These are phyloP conservation scores for Cryptosporidium canis DNA, from an alignment of 169 alveolate genomes.

Conservation along the genomic window DNA sequence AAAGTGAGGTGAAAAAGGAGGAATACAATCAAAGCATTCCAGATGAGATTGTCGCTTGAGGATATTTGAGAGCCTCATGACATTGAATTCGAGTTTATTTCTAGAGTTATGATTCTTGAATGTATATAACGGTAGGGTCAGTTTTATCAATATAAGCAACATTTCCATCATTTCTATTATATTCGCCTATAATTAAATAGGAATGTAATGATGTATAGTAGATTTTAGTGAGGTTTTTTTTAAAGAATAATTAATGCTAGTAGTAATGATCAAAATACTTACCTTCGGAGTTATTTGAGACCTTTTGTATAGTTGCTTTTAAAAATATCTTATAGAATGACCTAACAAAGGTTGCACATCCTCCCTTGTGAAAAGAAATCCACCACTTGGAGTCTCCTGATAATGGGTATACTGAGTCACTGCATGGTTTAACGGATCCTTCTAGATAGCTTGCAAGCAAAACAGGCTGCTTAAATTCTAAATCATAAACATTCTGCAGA, in stretches of 20 bases:
- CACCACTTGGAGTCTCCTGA: conserved; percentile 32
- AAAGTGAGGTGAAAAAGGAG: not conserved
- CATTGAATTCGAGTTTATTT: too few species aligned
- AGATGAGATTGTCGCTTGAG: too few species aligned
- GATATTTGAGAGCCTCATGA: too few species aligned
- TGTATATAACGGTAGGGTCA: conserved; percentile 67
- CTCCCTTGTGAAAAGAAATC: conserved; percentile 68
- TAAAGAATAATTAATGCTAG: not conserved
- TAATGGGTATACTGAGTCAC: conserved; percentile 21
- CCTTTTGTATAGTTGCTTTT: not conserved
- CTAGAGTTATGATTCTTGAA: not conserved
- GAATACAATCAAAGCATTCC: not conserved
- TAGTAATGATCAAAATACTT: not conserved
- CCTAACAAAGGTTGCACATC: conserved; percentile 56
- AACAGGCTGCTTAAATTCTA: conserved; percentile 53
- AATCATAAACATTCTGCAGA: conserved; percentile 3
- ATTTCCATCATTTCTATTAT: not conserved
- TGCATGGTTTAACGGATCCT: conserved; percentile 55
- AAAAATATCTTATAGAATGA: conserved; percentile 4
- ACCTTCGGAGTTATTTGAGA: not conserved
- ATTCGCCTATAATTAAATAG: not conserved
- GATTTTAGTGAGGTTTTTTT: too few species aligned
- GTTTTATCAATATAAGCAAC: conserved; percentile 47
- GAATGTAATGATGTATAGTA: not conserved
- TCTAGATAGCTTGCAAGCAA: conserved; percentile 51